These are phyloP conservation scores for Penicillium fimorum DNA, from an alignment of 495 filamentous ascomycete species.

Conservation along the genomic window DNA sequence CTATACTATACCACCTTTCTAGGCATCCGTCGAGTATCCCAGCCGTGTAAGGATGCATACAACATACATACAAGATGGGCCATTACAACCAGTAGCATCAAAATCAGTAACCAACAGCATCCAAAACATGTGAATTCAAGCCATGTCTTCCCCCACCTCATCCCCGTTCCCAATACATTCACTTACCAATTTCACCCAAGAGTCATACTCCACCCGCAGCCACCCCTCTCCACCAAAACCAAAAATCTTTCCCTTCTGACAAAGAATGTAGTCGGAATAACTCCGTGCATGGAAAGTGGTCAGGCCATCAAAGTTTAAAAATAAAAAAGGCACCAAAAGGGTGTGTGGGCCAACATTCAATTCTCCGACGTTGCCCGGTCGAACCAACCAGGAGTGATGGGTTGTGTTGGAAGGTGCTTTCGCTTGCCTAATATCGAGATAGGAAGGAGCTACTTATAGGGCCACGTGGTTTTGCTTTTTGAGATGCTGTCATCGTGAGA, in stretches of 20 bases:
- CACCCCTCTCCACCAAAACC: background rate
- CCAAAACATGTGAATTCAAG: background rate
- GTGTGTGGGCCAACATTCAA: background rate
- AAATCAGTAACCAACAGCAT: constrained; percentile 2
- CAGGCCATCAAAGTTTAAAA: background rate
- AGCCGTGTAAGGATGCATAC: background rate
- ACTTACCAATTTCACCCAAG: background rate
- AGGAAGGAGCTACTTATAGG: background rate
- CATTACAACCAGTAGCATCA: background rate
- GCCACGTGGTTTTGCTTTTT: constrained; percentile 1
- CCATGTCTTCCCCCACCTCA: background rate
- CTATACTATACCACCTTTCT: background rate
- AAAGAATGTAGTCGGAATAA: background rate
- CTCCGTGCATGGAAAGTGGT: background rate
- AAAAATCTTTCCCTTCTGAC: background rate
- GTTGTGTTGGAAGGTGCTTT: background rate
- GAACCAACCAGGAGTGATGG: background rate
- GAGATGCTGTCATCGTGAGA: background rate
- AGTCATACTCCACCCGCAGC: background rate
- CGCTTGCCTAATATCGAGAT: background rate
- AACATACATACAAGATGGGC: background rate
- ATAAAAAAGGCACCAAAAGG: background rate
- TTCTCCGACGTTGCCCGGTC: background rate
- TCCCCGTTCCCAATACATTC: background rate
- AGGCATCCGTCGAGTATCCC: background rate